Percentiles rank a stretch among this genome's conserved stretches.
Conservation (phyloP, 176 grass and related monocot genomes). For the Otatea glauca region DNA sequence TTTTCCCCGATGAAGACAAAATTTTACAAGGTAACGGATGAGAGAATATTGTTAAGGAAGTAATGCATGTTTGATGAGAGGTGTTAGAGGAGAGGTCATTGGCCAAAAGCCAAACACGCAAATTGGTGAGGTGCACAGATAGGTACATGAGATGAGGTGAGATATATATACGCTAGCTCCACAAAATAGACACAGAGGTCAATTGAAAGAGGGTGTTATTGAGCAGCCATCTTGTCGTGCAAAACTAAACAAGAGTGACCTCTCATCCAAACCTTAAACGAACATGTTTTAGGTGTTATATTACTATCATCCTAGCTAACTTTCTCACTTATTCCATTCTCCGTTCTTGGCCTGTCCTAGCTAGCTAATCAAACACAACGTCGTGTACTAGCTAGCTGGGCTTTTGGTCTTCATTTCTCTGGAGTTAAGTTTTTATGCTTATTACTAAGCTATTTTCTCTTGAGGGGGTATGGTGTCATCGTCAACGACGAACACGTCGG, state of each 20-base stretch:
- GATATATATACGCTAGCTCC: not conserved
- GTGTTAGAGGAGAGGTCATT: conserved; percentile 40
- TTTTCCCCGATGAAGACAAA: no score
- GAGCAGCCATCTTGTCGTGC: conserved; percentile 56
- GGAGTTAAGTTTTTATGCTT: not conserved
- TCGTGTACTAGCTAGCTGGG: not conserved
- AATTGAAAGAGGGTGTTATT: not conserved
- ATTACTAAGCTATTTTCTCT: not conserved
- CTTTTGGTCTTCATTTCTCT: not conserved
- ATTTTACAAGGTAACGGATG: not conserved
- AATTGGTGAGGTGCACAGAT: conserved; percentile 13
- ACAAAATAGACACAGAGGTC: not conserved
- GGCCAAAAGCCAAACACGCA: conserved; percentile 49
- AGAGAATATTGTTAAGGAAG: conserved; percentile 46
- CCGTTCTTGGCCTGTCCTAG: not conserved
- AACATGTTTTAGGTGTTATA: conserved; percentile 1
- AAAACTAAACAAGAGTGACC: conserved; percentile 64
- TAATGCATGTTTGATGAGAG: conserved; percentile 38
- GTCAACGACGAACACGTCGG: conserved; percentile 51
- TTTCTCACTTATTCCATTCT: not conserved
- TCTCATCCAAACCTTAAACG: conserved; percentile 49
- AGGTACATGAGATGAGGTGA: not conserved
- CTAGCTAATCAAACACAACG: not conserved
- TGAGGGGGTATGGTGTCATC: conserved; percentile 52
- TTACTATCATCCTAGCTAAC: not conserved